These are phyloP conservation scores for Avena eriantha DNA, from an alignment of 176 grass and related monocot genomes.

Conservation along the genomic window DNA sequence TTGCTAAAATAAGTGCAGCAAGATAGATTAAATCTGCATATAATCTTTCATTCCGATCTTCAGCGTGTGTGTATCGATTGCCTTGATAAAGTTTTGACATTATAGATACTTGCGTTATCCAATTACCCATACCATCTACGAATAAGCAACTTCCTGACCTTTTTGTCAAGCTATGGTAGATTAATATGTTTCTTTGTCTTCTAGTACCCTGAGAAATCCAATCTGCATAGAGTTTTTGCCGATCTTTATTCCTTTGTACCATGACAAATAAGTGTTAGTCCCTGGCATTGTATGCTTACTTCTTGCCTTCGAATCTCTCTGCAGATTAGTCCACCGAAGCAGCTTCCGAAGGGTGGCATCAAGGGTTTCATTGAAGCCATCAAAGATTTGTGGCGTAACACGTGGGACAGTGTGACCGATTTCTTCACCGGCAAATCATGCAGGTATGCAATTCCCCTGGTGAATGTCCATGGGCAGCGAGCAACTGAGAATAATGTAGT, in stretches of 20 bases:
- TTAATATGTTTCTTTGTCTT: background rate
- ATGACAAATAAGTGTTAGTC: background rate
- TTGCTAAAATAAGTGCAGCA: background rate
- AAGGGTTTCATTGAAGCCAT: slow-evolving; percentile 60
- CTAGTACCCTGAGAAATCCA: background rate
- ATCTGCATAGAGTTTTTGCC: background rate
- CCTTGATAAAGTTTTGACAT: background rate
- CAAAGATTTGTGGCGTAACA: slow-evolving; percentile 45
- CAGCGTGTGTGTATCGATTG: background rate
- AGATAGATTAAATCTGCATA: background rate
- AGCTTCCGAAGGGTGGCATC: slow-evolving; percentile 26
- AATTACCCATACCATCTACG: background rate
- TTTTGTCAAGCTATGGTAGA: background rate
- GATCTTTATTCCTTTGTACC: background rate
- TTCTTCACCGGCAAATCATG: slow-evolving; percentile 82
- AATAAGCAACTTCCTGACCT: slow-evolving; percentile 16
- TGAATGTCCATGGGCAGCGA: no score
- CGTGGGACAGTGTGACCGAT: slow-evolving; percentile 49
- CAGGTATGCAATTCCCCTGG: slow-evolving; percentile 42
- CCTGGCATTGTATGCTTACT: slow-evolving; percentile 6
- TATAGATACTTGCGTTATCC: background rate
- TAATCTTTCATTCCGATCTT: background rate
- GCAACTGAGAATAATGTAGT: no score
- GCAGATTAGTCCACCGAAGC: background rate
- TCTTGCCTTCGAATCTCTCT: background rate